These are phyloP conservation scores for Fusarium chaquense DNA, from an alignment of 2,329 filamentous ascomycete genomes.

Conservation along the genomic window DNA sequence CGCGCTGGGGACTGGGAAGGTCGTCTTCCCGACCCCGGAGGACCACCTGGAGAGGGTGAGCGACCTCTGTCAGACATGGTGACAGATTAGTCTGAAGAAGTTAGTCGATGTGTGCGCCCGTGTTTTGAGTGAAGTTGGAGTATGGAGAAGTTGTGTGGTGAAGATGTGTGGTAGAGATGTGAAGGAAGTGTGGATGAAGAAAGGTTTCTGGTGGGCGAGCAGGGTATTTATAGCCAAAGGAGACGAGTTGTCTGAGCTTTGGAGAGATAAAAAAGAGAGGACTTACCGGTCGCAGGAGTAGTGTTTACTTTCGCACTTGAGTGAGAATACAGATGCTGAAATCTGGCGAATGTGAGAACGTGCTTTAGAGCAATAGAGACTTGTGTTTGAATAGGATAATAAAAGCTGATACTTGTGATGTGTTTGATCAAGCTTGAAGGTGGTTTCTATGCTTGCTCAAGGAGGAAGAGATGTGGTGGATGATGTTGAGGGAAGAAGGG, in stretches of 20 bases:
- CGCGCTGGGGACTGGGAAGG: slow-evolving; percentile 39
- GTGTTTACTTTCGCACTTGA: slow-evolving; percentile 7
- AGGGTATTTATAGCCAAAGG: slow-evolving; percentile 3
- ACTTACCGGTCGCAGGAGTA: slow-evolving; percentile 23
- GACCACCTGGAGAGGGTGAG: slow-evolving; percentile 42
- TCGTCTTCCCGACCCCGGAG: slow-evolving; percentile 32
- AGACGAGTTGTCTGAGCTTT: background rate
- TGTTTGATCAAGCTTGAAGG: slow-evolving; percentile 4
- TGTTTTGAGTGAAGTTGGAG: slow-evolving; percentile 3
- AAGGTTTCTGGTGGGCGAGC: background rate
- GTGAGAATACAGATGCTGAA: slow-evolving; percentile 5
- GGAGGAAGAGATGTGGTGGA: slow-evolving; percentile 17
- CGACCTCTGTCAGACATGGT: slow-evolving; percentile 53
- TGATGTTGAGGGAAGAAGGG: slow-evolving; percentile 28
- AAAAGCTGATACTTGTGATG: background rate
- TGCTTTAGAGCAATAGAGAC: background rate
- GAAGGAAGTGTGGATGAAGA: background rate
- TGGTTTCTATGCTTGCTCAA: slow-evolving; percentile 18
- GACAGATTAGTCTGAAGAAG: slow-evolving; percentile 9
- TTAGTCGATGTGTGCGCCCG: slow-evolving; percentile 6
- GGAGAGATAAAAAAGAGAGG: background rate
- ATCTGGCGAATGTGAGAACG: slow-evolving; percentile 24
- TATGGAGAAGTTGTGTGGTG: background rate
- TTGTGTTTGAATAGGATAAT: background rate
- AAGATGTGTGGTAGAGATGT: background rate